Base-by-base conservation (phyloP, 2,329 filamentous ascomycete species). In the Ambrosiella xylebori region DNA sequence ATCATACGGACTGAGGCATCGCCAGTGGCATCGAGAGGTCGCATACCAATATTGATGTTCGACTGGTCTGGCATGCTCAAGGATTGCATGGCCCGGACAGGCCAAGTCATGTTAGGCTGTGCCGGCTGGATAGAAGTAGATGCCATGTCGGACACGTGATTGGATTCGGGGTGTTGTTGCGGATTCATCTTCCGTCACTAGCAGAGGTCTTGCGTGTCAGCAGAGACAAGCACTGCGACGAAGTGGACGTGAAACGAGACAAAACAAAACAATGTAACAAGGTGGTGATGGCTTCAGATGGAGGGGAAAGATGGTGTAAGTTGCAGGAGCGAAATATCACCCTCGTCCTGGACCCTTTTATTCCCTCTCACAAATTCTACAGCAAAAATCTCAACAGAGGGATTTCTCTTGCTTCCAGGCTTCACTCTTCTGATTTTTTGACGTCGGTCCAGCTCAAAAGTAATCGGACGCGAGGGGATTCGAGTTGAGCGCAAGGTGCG, bases 401-500 rank as follows among this genome's bases (percentile, higher is more conserved):
- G 39, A 50, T 40, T 38, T 39, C 19, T 41, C 27, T 55, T 51
- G 17, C 36, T 50, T 44, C 35, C 55, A 49, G 49, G 54, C 15
- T 52, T 57, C 40, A 13, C 27, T 51, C 35, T 54, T 36, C 39
- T n/a, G 41, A 41, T 41, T 54, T 27, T 27, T 54, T 54, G 15
- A 54, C 12, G 52, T 15, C 17, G 37, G 52, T 44, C 51, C 50
- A 58, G 57, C 54, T 58, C 58, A 59, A 56, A 59, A 56, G 58
- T 52, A 56, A 59, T 59, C 58, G 52, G 58, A 56, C 58, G 54
- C 47, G 54, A 56, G 41, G 52, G 49, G 19, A 52, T 57, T 37
- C 35, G 53, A 27, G 39, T 35, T 37, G 57, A 49, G 27, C 35
- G 41, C 57, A 58, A 50, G n/a, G 35, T 35, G 37, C 57, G 57